These are phyloP conservation scores for Malania oleifera DNA, from an alignment of 164 flowering plant genomes.

Conservation along the genomic window DNA sequence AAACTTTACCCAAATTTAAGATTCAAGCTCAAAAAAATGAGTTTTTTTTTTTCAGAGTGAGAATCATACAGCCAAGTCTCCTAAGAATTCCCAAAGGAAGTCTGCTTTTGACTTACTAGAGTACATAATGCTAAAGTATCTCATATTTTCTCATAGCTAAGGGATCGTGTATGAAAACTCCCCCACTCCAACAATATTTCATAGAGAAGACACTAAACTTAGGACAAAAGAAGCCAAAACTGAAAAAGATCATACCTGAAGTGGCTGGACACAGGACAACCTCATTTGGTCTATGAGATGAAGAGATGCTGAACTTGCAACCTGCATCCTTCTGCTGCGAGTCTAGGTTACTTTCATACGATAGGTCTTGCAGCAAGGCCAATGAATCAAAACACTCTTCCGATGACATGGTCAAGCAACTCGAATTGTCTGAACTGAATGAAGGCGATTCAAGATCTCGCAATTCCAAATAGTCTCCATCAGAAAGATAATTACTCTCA, in stretches of 20 bases:
- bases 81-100: too few species aligned
- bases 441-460: constrained; percentile 38
- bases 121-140: too few species aligned
- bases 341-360: constrained; percentile 13
- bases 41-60: too few species aligned
- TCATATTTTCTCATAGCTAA: too few species aligned
- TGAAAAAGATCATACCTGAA: constrained; percentile 27
- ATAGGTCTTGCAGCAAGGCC: constrained; percentile 31
- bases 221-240: not conserved
- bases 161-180: too few species aligned
- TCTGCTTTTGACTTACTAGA: too few species aligned
- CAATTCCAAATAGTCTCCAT: constrained; percentile 48
- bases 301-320: constrained; percentile 19
- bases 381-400: constrained; percentile 41
- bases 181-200: too few species aligned
- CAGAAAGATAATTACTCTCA: constrained; percentile 15
- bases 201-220: not conserved
- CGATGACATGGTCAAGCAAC: constrained; percentile 33
- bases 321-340: constrained; percentile 15
- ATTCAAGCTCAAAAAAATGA: too few species aligned
- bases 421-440: constrained; percentile 48
- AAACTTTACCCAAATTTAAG: too few species aligned
- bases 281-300: constrained; percentile 11
- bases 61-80: too few species aligned
- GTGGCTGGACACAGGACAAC: constrained; percentile 24